Conservation (phyloP, 2,329 filamentous ascomycete species). For the Cladorrhinum sp. region DNA sequence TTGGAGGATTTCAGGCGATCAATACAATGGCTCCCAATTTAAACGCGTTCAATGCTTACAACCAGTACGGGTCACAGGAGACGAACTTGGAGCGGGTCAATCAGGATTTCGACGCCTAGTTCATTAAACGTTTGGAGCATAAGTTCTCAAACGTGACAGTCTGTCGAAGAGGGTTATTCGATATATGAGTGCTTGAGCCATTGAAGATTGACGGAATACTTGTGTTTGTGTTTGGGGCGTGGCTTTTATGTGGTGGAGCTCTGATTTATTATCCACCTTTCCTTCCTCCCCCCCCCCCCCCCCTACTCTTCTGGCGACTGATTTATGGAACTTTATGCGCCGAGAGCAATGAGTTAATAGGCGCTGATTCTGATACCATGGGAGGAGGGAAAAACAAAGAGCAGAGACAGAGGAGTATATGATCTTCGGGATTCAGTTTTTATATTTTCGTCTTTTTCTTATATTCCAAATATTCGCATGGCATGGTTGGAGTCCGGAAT, state of each 20-base stretch:
- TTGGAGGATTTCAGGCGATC: constrained; percentile 19
- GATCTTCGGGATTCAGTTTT: constrained; percentile 3
- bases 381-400: background rate
- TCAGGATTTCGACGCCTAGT: constrained; percentile 17
- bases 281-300: background rate
- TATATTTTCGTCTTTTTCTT: background rate
- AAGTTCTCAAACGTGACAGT: no score
- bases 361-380: background rate
- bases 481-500: background rate
- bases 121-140: background rate
- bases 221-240: no score
- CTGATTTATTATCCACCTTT: background rate
- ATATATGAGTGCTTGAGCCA: no score
- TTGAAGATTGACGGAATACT: no score
- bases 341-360: background rate
- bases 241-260: no score
- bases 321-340: background rate
- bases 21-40: constrained; percentile 19
- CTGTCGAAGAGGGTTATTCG: no score
- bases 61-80: constrained; percentile 15
- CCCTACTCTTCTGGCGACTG: background rate
- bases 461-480: constrained; percentile 14
- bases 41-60: constrained; percentile 17
- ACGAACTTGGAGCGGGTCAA: constrained; percentile 15
- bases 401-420: background rate